Conservation (phyloP, 179 eudicot genomes). For the Corrigiola litoralis region DNA sequence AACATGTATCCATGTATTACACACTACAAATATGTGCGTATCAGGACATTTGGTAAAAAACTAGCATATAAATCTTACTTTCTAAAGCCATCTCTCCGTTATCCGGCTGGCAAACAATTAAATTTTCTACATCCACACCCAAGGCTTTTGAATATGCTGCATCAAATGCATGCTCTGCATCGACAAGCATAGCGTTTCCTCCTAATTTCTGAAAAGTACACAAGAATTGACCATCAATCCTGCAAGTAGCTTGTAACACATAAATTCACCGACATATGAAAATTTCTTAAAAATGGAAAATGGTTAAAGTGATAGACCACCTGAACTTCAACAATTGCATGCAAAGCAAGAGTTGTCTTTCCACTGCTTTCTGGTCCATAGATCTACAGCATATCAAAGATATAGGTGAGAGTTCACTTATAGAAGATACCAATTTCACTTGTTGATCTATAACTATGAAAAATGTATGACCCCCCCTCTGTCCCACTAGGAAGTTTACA, state of each 20-base stretch:
- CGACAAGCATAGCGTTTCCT: constrained; percentile 97
- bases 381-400: constrained; percentile 36
- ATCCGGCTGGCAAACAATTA: constrained; percentile 96
- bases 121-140: constrained; percentile 90
- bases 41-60: neutral
- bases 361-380: constrained; percentile 99
- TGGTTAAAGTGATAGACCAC: constrained; percentile 27
- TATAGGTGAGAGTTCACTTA: constrained; percentile 7
- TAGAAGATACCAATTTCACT: too few species aligned
- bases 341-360: constrained; percentile 91
- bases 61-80: constrained; percentile 44
- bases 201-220: constrained; percentile 57
- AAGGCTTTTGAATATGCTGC: constrained; percentile 85
- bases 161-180: constrained; percentile 98
- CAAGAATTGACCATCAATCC: constrained; percentile 15
- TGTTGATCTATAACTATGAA: too few species aligned
- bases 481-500: too few species aligned
- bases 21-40: neutral
- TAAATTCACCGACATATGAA: neutral
- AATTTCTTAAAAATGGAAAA: neutral
- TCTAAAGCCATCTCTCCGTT: constrained; percentile 98
- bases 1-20: neutral
- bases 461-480: too few species aligned
- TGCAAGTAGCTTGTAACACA: constrained; percentile 10
- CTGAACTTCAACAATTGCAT: constrained; percentile 98